Conservation (phyloP, 257 asterid species). For the Solanum lycopersicoides region DNA sequence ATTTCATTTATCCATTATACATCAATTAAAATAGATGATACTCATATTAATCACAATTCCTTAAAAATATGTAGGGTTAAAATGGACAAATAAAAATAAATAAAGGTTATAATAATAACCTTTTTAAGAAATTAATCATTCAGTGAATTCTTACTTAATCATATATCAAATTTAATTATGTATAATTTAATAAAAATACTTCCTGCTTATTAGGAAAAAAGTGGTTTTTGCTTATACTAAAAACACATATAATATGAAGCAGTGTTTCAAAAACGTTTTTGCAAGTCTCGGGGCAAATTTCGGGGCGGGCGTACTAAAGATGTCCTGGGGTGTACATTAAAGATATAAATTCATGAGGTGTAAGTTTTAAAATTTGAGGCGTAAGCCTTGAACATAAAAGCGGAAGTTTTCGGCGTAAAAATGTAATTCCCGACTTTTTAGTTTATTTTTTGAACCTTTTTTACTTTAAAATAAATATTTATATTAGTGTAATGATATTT, state of each 20-base stretch:
- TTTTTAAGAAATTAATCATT: background rate
- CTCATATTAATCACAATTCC: background rate
- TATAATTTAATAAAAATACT: background rate
- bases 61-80: background rate
- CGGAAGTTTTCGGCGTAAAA: too few species aligned
- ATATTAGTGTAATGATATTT: too few species aligned
- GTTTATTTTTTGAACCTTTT: too few species aligned
- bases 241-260: background rate
- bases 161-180: background rate
- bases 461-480: too few species aligned
- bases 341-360: too few species aligned
- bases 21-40: background rate
- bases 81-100: background rate
- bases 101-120: background rate
- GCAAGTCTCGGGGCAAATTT: too few species aligned
- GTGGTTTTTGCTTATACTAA: background rate
- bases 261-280: too few species aligned
- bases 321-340: too few species aligned
- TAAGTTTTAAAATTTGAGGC: too few species aligned
- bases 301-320: too few species aligned
- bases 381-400: too few species aligned
- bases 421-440: too few species aligned
- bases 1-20: background rate
- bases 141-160: background rate
- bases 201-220: background rate